phyloP scores from a whole-genome alignment of 2,329 filamentous ascomycete genomes.

The Periconia macrospinosa region DNA sequence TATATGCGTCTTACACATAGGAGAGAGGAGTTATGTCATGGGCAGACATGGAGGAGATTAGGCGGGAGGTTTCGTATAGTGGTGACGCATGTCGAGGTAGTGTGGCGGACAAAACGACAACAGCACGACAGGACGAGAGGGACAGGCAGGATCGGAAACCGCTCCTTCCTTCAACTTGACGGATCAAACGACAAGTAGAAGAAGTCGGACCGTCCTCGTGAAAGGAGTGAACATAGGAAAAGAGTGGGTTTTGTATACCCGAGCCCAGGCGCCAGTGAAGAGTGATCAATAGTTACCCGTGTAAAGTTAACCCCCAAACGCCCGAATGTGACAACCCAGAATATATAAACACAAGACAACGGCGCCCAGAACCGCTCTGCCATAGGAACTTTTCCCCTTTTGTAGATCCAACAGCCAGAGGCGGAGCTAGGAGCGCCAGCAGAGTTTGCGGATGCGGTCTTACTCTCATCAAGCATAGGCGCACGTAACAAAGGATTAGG shows the following conservation, averaged over 20 bases:
- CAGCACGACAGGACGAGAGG: constrained; percentile 11
- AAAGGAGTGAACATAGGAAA: constrained; percentile 17
- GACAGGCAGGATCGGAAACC: not conserved
- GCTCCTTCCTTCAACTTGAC: not conserved
- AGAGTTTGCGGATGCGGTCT: constrained; percentile 23
- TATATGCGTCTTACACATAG: not conserved
- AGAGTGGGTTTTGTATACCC: constrained; percentile 11
- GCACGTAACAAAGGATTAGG: constrained; percentile 30
- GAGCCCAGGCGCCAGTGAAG: constrained; percentile 8
- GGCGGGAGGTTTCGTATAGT: not conserved
- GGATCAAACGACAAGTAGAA: not conserved
- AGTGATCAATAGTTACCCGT: constrained; percentile 15
- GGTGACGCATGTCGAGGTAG: constrained; percentile 11
- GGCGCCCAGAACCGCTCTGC: constrained; percentile 2
- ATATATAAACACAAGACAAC: constrained; percentile 24
- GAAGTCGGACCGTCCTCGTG: not conserved
- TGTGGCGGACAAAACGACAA: constrained; percentile 2
- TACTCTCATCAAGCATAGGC: constrained; percentile 38
- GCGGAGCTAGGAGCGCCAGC: constrained; percentile 20
- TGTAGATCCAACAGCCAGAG: constrained; percentile 12
- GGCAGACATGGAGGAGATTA: not conserved
- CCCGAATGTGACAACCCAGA: constrained; percentile 11
- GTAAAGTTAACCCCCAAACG: constrained; percentile 8
- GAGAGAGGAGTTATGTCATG: constrained; percentile 4
- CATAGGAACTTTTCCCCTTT: constrained; percentile 1